phyloP scores from a whole-genome alignment of 306 rosid genomes.

The Lathyrus aphaca region DNA sequence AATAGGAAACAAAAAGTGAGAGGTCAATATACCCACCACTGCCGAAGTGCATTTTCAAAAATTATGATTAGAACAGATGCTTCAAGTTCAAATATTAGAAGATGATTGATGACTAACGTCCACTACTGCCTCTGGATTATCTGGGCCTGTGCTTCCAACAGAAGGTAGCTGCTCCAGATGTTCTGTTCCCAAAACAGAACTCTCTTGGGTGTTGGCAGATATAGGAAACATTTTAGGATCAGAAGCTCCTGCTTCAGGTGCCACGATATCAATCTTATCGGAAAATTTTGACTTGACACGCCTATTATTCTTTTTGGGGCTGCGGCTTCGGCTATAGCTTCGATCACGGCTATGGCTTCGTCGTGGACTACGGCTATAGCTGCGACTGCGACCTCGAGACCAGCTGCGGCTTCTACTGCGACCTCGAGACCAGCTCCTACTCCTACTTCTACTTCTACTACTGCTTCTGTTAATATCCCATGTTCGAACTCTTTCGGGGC shows the following conservation, averaged over 20 bases:
- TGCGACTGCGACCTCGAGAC: conserved; percentile 60
- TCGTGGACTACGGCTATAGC: conserved; percentile 57
- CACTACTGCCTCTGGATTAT: conserved; percentile 41
- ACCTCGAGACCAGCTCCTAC: conserved; percentile 58
- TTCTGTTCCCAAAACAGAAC: conserved; percentile 38
- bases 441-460: conserved; percentile 52
- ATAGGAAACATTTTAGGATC: conserved; percentile 44
- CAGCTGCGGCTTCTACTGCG: conserved; percentile 66
- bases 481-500: conserved; percentile 92
- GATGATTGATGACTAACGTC: conserved; percentile 41
- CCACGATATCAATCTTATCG: conserved; percentile 41
- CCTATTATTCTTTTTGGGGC: conserved; percentile 52
- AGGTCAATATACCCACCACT: conserved; percentile 39
- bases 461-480: conserved; percentile 68
- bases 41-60: conserved; percentile 30
- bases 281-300: conserved; percentile 44
- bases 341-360: conserved; percentile 46
- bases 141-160: conserved; percentile 39
- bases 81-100: conserved; percentile 40
- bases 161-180: conserved; percentile 44
- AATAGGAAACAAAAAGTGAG: conserved; percentile 34
- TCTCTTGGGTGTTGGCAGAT: conserved; percentile 46
- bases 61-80: conserved; percentile 15
- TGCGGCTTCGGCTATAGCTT: conserved; percentile 52
- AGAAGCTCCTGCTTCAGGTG: conserved; percentile 46